These are phyloP conservation scores for Leishmania lainsoni DNA, from an alignment of 208 protist genomes.

Conservation along the genomic window DNA sequence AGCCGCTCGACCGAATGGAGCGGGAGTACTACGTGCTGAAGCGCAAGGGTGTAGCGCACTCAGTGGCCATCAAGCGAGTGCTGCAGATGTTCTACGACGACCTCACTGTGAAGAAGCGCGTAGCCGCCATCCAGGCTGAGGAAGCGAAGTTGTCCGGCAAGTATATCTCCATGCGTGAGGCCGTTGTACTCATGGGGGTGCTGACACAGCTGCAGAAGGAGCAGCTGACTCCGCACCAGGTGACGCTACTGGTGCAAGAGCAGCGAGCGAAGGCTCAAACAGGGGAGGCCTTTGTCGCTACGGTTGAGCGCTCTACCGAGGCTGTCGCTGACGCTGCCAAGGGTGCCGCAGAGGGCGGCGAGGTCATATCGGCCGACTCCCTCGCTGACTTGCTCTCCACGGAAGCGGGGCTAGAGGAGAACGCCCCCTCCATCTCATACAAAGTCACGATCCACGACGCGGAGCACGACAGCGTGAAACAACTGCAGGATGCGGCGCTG, in stretches of 20 bases:
- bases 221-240: constrained; percentile 88
- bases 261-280: constrained; percentile 43
- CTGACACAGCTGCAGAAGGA: constrained; percentile 84
- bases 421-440: constrained; percentile 29
- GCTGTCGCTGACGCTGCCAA: constrained; percentile 1
- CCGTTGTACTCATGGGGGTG: constrained; percentile 81
- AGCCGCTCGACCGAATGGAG: constrained; percentile 92
- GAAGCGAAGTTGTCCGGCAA: constrained; percentile 89
- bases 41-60: constrained; percentile 70
- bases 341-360: constrained; percentile 9
- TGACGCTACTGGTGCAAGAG: constrained; percentile 61
- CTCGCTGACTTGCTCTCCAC: constrained; percentile 67
- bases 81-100: constrained; percentile 82
- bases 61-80: constrained; percentile 77
- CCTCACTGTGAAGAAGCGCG: constrained; percentile 82
- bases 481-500: constrained; percentile 56
- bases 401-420: constrained; percentile 31
- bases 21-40: constrained; percentile 85
- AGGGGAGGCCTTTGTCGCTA: constrained; percentile 45
- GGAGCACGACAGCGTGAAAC: constrained; percentile 54
- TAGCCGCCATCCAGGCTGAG: constrained; percentile 86
- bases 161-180: constrained; percentile 92
- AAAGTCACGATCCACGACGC: constrained; percentile 47
- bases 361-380: constrained; percentile 54
- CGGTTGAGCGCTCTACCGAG: constrained; percentile 30